Evolutionary conservation across 140 eudicot species (phyloP).

Genomic region (Senecio squalidus): DNA sequence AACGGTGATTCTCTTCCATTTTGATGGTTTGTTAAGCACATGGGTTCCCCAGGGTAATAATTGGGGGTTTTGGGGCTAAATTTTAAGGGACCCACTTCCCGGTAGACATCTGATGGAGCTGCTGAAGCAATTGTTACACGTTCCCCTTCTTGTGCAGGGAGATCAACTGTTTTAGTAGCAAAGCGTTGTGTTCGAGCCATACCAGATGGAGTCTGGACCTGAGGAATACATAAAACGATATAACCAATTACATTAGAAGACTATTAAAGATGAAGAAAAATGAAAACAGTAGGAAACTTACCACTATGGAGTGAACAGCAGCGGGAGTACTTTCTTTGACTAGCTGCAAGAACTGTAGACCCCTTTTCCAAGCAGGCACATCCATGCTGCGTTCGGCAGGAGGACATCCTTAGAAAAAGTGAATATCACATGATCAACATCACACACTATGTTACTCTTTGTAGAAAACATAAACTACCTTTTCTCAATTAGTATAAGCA

Average conservation of each 20-base stretch:
- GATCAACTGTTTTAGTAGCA: slow-evolving; percentile 93
- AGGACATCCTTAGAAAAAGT: slow-evolving; percentile 94
- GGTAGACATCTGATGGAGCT: slow-evolving; percentile 74
- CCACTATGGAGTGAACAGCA: slow-evolving; percentile 97
- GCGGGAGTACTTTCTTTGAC: slow-evolving; percentile 77
- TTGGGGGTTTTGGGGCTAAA: slow-evolving; percentile 74
- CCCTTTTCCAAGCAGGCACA: slow-evolving; percentile 94
- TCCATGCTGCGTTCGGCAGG: slow-evolving; percentile 99
- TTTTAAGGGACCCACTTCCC: slow-evolving; percentile 86
- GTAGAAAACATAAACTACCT: neutral
- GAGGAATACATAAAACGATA: slow-evolving; percentile 22
- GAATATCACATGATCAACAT: slow-evolving; percentile 70
- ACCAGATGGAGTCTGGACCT: slow-evolving; percentile 96
- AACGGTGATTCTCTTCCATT: slow-evolving; percentile 78
- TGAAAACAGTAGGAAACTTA: slow-evolving; percentile 17
- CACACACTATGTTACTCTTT: slow-evolving; percentile 30
- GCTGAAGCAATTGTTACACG: slow-evolving; percentile 91
- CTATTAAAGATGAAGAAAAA: neutral
- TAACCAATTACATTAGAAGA: neutral
- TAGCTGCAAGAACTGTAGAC: slow-evolving; percentile 67
- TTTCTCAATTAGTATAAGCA: neutral
- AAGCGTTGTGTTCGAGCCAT: slow-evolving; percentile 86
- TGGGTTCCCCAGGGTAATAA: slow-evolving; percentile 86
- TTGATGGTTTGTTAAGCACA: slow-evolving; percentile 85
- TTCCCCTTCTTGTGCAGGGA: slow-evolving; percentile 95